Conservation (phyloP, 2,329 filamentous ascomycete genomes). For the Ceratocystis eucalypticola region DNA sequence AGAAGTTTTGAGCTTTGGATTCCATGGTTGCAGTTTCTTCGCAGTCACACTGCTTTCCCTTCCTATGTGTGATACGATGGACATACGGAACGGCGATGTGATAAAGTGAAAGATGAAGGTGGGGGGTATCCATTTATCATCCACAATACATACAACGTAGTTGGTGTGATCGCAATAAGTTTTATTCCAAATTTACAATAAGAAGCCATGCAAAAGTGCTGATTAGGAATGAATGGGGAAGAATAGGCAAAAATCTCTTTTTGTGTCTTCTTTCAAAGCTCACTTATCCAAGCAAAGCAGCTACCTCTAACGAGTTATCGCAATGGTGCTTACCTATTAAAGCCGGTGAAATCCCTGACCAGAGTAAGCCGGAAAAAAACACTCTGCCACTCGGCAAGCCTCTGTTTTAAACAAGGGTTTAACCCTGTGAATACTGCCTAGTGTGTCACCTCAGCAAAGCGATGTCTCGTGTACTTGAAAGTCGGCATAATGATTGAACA, state of each 20-base stretch:
- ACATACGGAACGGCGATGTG: not conserved
- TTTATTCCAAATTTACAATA: no score
- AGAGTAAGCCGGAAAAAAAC: not conserved
- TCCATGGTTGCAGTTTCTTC: no score
- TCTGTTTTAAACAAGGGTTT: not conserved
- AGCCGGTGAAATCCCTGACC: not conserved
- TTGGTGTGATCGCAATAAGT: no score
- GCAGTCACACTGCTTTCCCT: no score
- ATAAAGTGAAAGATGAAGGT: not conserved
- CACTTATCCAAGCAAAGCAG: not conserved
- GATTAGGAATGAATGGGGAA: no score
- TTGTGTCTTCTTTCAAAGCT: not conserved
- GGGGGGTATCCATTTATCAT: not conserved
- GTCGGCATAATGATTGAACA: slow-evolving; percentile 2
- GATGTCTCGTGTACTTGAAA: not conserved
- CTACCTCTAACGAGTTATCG: not conserved
- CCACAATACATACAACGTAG: not conserved
- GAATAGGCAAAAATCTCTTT: no score
- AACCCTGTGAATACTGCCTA: not conserved
- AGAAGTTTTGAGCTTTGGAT: not conserved
- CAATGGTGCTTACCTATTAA: not conserved
- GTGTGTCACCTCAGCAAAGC: slow-evolving; percentile 1
- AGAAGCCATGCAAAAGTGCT: not conserved
- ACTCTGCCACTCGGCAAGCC: not conserved
- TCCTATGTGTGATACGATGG: not conserved